Conservation (phyloP, 2,329 filamentous ascomycete species). For the Dryadomyces quercivorus region DNA sequence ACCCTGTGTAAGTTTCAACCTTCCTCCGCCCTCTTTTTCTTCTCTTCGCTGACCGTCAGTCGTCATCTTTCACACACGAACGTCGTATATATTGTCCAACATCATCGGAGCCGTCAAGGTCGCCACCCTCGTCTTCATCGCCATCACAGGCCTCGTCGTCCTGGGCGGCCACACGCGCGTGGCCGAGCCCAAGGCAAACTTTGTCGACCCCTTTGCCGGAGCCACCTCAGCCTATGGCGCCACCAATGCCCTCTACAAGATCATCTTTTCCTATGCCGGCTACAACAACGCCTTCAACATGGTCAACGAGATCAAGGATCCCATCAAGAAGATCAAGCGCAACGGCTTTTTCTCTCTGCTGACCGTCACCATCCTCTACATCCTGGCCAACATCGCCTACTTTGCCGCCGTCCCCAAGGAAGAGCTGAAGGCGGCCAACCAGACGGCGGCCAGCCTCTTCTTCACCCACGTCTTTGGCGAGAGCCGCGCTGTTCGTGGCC, state of each 20-base stretch:
- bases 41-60: conserved; percentile 9
- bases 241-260: conserved; percentile 45
- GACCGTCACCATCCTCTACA: conserved; percentile 40
- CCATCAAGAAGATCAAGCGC: conserved; percentile 13
- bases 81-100: conserved; percentile 39
- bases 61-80: conserved; percentile 36
- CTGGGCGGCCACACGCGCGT: conserved; percentile 40
- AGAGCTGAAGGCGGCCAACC: conserved; percentile 35
- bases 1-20: conserved; percentile 40
- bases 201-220: conserved; percentile 39
- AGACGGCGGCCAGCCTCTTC: conserved; percentile 43
- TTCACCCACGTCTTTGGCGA: conserved; percentile 45
- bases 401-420: conserved; percentile 31
- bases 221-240: conserved; percentile 28
- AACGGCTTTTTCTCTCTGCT: conserved; percentile 36
- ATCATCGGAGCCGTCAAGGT: conserved; percentile 44
- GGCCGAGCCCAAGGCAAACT: conserved; percentile 38
- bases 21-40: conserved; percentile 11
- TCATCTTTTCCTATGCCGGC: conserved; percentile 45
- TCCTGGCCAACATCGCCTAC: conserved; percentile 47
- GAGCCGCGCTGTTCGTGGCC: conserved; percentile 31
- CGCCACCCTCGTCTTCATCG: conserved; percentile 43
- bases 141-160: conserved; percentile 44
- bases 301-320: conserved; percentile 39
- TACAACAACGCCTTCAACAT: conserved; percentile 49